phyloP scores from a whole-genome alignment of 78 protist genomes.

The Bigelowiella natans region DNA sequence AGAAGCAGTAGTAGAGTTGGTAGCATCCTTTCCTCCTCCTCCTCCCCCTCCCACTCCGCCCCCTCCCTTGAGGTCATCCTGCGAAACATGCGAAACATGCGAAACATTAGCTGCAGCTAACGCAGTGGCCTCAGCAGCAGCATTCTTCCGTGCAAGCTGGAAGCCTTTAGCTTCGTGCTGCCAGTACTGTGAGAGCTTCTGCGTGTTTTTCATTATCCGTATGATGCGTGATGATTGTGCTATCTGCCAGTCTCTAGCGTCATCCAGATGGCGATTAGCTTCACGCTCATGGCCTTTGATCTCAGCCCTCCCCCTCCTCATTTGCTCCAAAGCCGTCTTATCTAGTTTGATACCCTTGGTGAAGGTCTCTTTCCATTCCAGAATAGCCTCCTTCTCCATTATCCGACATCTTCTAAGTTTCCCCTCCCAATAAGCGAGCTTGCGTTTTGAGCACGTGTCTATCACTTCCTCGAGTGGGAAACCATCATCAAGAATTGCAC shows the following conservation, averaged over 20 bases:
- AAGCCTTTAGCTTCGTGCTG: neutral
- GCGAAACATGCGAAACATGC: too few relatives aligned
- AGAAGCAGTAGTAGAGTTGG: too few relatives aligned
- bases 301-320: neutral
- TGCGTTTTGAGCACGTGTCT: neutral
- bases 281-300: neutral
- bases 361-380: neutral
- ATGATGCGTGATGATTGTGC: neutral
- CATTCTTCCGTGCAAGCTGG: too few relatives aligned
- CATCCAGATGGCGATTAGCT: neutral
- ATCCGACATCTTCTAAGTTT: neutral
- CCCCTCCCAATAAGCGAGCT: neutral
- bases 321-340: neutral
- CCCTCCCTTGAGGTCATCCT: too few relatives aligned
- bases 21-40: too few relatives aligned
- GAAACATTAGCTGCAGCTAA: too few relatives aligned
- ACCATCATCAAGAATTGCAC: neutral
- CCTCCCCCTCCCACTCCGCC: too few relatives aligned
- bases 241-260: neutral
- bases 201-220: neutral
- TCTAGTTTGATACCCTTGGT: neutral
- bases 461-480: neutral
- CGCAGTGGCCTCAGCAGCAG: too few relatives aligned
- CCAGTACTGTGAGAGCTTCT: neutral
- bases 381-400: neutral